Evolutionary conservation across 75 land plant species (phyloP), one percentile per base, ranked within the genome.

Genomic region (Gnetum montanum): DNA sequence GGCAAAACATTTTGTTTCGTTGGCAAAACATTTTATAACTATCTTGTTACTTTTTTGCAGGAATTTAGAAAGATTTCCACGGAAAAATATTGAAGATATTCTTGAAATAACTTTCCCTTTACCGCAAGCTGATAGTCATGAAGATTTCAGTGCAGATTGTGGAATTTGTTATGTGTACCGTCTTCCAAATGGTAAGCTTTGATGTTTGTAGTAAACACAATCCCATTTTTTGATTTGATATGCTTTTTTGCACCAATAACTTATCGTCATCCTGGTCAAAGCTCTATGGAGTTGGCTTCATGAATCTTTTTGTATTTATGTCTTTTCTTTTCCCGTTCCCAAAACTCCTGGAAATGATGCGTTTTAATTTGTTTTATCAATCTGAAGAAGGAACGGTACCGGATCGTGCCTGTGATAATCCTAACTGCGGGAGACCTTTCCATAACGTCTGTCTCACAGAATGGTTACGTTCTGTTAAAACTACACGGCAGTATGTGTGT

Each of bases 81-180:
- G 46, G 19, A 81, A 75, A 50, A 90, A 90, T 64, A 75, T 90
- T 59, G 69, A 56, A 20, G 52, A 38, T 34, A 41, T 82, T 7
- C 43, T 85, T 45, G 84, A 76, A 37, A 63, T 64, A 8, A 46
- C 58, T 35, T 60, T 90, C 40, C 90, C 83, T 35, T 59, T 58
- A 31, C 84, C 84, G 34, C 75, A 51, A 48, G 60, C 62, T 48
- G 34, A 37, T 46, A 59, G 49, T 23, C 63, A 57, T 8, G 71
- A 72, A 3, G 73, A 77, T 57, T 60, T 74, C 56, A 76, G 67
- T 54, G 70, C 75, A 27, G 86, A 84, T 27, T 88, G 97, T 76
- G 94, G 89, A 26, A 88, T 92, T 30, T 92, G 97, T 64, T 92
- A 92, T 63, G 85, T 82, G 29, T 78, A 70, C 52, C 75, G 57